A percentile compares a stretch with the other conserved stretches of the same genome.
Conservation (phyloP, 306 rosid species). For the Casuarina glauca region DNA sequence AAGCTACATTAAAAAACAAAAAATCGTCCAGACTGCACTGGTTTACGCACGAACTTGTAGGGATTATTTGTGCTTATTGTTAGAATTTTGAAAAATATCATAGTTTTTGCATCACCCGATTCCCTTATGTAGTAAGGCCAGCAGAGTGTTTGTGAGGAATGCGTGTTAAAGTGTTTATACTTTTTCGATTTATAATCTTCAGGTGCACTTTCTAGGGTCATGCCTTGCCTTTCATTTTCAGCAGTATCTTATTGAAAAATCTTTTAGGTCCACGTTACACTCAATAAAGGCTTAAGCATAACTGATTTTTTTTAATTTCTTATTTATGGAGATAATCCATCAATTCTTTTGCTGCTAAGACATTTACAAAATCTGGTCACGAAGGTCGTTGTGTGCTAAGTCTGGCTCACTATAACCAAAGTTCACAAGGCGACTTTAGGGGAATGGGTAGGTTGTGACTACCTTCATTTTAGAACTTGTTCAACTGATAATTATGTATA, state of each 20-base stretch:
- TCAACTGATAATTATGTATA: background rate
- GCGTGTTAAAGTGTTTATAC: background rate
- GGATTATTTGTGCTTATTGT: background rate
- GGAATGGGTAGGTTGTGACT: background rate
- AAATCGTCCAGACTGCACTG: background rate
- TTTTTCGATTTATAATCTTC: background rate
- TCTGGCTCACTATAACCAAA: background rate
- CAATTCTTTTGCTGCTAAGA: background rate
- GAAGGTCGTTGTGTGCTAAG: background rate
- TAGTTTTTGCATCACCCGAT: background rate
- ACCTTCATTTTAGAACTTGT: background rate
- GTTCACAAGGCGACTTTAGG: background rate
- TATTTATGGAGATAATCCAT: background rate
- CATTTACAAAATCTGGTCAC: background rate
- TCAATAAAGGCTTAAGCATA: background rate
- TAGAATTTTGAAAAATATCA: background rate
- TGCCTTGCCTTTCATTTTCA: background rate
- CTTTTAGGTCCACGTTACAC: background rate
- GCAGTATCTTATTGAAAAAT: background rate
- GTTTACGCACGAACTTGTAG: background rate
- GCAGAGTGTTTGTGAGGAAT: background rate
- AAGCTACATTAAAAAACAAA: background rate
- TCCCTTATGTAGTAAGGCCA: background rate
- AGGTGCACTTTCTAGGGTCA: background rate
- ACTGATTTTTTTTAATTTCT: background rate